Conservation (phyloP, 2,329 filamentous ascomycete species). For the Sporothrix luriei region DNA sequence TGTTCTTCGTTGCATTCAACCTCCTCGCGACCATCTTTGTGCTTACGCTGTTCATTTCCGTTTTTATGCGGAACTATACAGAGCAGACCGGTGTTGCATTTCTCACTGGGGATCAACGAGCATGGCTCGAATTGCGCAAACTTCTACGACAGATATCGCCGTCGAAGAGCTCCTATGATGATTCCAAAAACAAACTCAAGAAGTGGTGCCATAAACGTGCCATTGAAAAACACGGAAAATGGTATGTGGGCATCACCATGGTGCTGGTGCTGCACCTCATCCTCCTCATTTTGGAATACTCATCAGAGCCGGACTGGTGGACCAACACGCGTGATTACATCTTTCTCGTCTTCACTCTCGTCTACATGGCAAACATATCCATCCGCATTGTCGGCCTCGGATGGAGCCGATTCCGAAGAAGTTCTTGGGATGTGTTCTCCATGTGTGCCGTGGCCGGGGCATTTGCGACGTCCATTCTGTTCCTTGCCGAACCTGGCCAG, state of each 20-base stretch:
- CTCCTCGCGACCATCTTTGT: conserved; percentile 95
- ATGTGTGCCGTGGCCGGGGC: conserved; percentile 77
- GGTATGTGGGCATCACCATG: conserved; percentile 80
- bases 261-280: conserved; percentile 81
- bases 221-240: conserved; percentile 88
- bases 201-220: conserved; percentile 94
- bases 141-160: conserved; percentile 89
- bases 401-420: conserved; percentile 87
- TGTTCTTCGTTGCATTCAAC: conserved; percentile 97
- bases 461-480: conserved; percentile 77
- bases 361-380: conserved; percentile 80
- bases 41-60: conserved; percentile 94
- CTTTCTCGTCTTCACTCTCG: conserved; percentile 78
- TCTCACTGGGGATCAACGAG: conserved; percentile 90
- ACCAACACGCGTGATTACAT: conserved; percentile 69
- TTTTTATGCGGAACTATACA: conserved; percentile 99
- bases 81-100: conserved; percentile 98
- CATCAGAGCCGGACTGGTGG: conserved; percentile 73
- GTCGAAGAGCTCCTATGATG: conserved; percentile 84
- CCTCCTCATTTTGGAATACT: conserved; percentile 82
- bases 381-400: conserved; percentile 86
- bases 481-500: conserved; percentile 63
- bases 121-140: conserved; percentile 94
- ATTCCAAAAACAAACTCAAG: conserved; percentile 75
- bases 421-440: conserved; percentile 94